Base-by-base conservation (phyloP, 176 grass and related monocot species). In the Carex littledalei region DNA sequence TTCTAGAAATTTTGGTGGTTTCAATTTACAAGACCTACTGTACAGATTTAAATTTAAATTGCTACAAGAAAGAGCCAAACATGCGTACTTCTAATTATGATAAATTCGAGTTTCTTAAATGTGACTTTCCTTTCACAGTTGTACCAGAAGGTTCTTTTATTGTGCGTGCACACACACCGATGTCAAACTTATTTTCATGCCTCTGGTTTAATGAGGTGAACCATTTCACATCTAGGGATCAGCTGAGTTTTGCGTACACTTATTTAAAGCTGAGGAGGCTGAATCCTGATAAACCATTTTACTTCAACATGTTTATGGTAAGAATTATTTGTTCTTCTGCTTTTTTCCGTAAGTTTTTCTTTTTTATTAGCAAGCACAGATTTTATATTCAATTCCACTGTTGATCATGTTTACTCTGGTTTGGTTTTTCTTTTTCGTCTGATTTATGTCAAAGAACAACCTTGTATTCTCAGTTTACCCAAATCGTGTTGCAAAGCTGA, bases 101-200 rank as follows among this genome's bases (percentile, higher is more conserved):
- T 56, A 1, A 32, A 56, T 32, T 55, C 13, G 26, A 22, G 73
- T 13, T 78, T 78, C 35, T 55, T 55, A 31, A 78, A 56, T 78
- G 86, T 79, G 52, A 41, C 50, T 39, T 39, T 81, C 57, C 50
- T 75, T 82, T 84, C 75, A 87, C 94, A 98, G 95, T 93, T 94
- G 95, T 98, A 41, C 95, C 95, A 49, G 91, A 98, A 94, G 92
- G 91, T 80, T 98, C 92, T 57, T 94, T 98, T 86, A 93, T 98
- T 83, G 91, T 94, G 57, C 89, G 89, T 86, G 88, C 88, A 6
- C 92, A 98, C 86, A 93, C 95, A 59, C 91, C 91, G 11, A 98
- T 94, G 86, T 98, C 92, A 60, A 98, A 98, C 88, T 89, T 98
- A 76, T 98, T 98, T 89, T 94, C 92, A 75, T 98, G 92, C 50